Evolutionary conservation across 768 basidiomycete species (phyloP).

Genomic region (Termitomyces sp.): DNA sequence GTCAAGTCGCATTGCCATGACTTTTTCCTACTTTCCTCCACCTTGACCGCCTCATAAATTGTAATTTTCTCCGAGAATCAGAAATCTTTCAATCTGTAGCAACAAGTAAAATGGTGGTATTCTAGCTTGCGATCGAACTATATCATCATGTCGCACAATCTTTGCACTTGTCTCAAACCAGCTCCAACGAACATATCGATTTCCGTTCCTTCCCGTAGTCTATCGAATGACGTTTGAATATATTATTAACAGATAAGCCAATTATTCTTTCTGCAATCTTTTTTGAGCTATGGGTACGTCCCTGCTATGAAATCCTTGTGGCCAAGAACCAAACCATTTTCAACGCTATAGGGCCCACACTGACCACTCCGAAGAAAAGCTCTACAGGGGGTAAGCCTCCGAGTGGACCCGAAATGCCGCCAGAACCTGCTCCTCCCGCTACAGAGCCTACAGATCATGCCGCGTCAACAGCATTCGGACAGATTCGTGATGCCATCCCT

Average conservation of each 20-base stretch:
- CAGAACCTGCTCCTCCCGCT: neutral
- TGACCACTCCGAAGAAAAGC: neutral
- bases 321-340: neutral
- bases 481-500: slow-evolving; percentile 6
- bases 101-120: no score
- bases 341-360: neutral
- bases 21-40: no score
- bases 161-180: neutral
- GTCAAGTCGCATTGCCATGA: no score
- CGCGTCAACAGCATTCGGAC: neutral
- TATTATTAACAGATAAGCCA: neutral
- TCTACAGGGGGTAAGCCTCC: neutral
- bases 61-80: no score
- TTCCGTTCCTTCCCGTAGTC: neutral
- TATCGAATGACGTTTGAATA: neutral
- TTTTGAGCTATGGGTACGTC: neutral
- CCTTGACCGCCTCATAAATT: no score
- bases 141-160: neutral
- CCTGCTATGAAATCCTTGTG: no score
- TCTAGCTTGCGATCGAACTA: no score
- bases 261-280: neutral
- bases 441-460: neutral
- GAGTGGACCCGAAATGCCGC: neutral
- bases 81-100: no score
- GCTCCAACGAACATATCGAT: neutral